These are phyloP conservation scores for Talaromyces islandicus DNA, from an alignment of 2,329 filamentous ascomycete species.

Conservation along the genomic window DNA sequence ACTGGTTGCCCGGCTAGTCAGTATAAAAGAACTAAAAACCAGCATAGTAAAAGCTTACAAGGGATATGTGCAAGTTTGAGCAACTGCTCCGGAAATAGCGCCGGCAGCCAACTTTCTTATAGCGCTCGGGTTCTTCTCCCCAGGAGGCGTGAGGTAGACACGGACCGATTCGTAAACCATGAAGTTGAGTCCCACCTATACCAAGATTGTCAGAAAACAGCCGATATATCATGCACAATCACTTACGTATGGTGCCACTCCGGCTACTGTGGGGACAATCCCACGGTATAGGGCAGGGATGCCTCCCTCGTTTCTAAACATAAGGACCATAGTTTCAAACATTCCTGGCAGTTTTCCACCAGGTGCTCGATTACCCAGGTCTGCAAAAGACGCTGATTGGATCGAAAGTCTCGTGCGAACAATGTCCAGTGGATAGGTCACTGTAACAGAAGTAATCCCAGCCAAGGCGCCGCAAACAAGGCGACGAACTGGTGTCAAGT, in stretches of 20 bases:
- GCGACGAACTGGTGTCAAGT: constrained; percentile 66
- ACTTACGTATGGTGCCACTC: constrained; percentile 85
- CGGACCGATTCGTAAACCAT: constrained; percentile 95
- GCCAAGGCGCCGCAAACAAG: constrained; percentile 86
- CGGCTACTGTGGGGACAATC: constrained; percentile 87
- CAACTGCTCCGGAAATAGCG: constrained; percentile 90
- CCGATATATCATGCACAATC: background rate
- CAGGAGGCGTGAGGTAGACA: constrained; percentile 76
- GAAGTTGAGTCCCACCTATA: constrained; percentile 86
- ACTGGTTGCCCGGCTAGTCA: constrained; percentile 39
- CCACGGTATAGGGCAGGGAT: constrained; percentile 82
- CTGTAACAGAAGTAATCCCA: constrained; percentile 89
- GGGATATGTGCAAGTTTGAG: constrained; percentile 96
- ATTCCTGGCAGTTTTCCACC: constrained; percentile 73
- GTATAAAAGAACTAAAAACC: background rate
- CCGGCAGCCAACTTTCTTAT: constrained; percentile 80
- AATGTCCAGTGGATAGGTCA: constrained; percentile 95
- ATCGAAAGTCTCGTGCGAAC: constrained; percentile 93
- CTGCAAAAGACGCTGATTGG: constrained; percentile 90
- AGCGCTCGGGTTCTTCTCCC: constrained; percentile 74
- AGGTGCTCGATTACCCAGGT: constrained; percentile 57
- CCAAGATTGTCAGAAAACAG: constrained; percentile 1
- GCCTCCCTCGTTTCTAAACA: constrained; percentile 91
- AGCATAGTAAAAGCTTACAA: constrained; percentile 60
- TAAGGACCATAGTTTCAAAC: constrained; percentile 73